Evolutionary conservation across 176 grass and related monocot genomes (phyloP).

Genomic region (Aechmea fasciata): DNA sequence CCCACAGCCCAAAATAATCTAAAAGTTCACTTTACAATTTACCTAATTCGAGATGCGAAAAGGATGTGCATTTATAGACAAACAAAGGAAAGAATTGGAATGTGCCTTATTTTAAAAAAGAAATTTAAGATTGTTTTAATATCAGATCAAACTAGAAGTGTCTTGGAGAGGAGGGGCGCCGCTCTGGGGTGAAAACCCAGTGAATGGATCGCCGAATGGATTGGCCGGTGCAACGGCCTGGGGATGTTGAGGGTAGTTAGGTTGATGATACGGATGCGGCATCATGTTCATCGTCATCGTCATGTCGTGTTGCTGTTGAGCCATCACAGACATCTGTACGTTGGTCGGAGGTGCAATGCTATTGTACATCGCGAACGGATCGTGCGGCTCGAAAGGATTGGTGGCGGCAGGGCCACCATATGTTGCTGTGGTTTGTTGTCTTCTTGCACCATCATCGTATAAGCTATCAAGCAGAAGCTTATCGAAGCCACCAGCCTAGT

Average conservation of each 20-base stretch:
- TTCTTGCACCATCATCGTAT: conserved; percentile 44
- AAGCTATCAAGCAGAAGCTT: conserved; percentile 59
- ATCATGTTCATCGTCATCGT: conserved; percentile 25
- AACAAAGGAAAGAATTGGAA: conserved; percentile 16
- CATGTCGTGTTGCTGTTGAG: conserved; percentile 16
- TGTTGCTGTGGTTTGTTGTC: conserved; percentile 24
- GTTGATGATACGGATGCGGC: conserved; percentile 24
- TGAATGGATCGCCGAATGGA: conserved; percentile 44
- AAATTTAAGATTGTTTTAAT: conserved; percentile 1
- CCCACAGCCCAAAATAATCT: too few species aligned
- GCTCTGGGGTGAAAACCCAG: conserved; percentile 6
- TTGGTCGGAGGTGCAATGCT: conserved; percentile 37
- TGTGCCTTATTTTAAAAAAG: neutral
- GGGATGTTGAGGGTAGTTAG: conserved; percentile 2
- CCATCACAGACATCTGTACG: conserved; percentile 62
- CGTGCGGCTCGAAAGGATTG: conserved; percentile 20
- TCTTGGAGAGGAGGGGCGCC: conserved; percentile 15
- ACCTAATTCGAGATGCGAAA: neutral
- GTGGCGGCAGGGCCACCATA: neutral
- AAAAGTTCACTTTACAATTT: too few species aligned
- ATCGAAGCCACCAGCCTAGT: conserved; percentile 72
- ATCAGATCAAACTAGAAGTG: conserved; percentile 58
- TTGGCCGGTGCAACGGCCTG: conserved; percentile 25
- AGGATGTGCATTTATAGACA: conserved; percentile 9
- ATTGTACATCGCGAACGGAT: conserved; percentile 56